Conservation (phyloP, 495 filamentous ascomycete species). For the Letharia lupina region DNA sequence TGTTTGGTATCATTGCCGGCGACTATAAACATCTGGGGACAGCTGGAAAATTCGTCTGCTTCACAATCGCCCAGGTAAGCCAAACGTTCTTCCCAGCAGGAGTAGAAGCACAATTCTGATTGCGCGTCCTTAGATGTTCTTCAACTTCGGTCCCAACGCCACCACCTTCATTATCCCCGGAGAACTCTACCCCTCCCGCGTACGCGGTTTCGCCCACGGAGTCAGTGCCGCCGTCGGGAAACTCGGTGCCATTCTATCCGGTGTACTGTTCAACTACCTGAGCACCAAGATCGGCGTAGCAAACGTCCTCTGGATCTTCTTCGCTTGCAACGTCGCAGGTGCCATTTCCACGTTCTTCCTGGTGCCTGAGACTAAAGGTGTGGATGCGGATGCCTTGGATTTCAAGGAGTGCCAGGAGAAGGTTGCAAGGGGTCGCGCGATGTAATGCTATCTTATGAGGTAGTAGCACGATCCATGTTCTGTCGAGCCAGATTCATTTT, state of each 20-base stretch:
- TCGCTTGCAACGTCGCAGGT: constrained; percentile 26
- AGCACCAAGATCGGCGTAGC: constrained; percentile 23
- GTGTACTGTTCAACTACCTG: constrained; percentile 30
- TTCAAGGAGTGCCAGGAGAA: constrained; percentile 22
- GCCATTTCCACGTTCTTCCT: constrained; percentile 26
- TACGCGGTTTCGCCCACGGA: constrained; percentile 76
- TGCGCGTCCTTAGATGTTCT: constrained; percentile 53
- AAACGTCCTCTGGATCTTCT: constrained; percentile 30
- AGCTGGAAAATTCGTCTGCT: constrained; percentile 49
- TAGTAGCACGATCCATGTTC: neutral
- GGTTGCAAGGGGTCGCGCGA: neutral
- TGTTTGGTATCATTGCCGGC: constrained; percentile 72
- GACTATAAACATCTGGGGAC: constrained; percentile 50
- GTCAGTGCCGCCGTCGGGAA: constrained; percentile 79
- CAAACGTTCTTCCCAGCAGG: too few relatives aligned
- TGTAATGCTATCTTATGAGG: neutral
- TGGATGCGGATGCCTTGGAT: constrained; percentile 30
- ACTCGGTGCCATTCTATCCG: constrained; percentile 57
- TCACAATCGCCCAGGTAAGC: constrained; percentile 53
- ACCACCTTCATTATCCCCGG: constrained; percentile 89
- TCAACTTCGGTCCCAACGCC: constrained; percentile 75
- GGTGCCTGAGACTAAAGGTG: constrained; percentile 28
- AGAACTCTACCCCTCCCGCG: constrained; percentile 83
- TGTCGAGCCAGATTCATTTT: neutral
- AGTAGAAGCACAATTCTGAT: neutral